Percentiles rank a stretch among this genome's conserved stretches.
These are phyloP conservation scores for Penicillium robsamsonii DNA, from an alignment of 495 filamentous ascomycete species.

Conservation along the genomic window DNA sequence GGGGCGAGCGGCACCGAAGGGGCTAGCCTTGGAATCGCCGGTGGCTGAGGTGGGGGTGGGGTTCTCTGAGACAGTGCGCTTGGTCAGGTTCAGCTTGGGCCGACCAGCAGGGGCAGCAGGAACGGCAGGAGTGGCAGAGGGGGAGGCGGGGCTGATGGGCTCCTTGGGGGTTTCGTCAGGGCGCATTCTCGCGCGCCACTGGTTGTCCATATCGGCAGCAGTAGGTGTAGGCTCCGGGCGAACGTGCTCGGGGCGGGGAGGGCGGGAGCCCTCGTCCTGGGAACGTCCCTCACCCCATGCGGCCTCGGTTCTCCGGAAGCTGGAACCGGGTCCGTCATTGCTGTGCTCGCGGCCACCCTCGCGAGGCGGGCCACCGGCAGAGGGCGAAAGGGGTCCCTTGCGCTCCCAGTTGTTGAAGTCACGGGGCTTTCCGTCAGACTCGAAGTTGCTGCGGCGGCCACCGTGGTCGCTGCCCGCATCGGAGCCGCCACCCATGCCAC, in stretches of 20 bases:
- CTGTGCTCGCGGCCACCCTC: conserved; percentile 64
- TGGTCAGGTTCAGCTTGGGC: conserved; percentile 78
- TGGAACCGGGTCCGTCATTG: conserved; percentile 58
- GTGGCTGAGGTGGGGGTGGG: conserved; percentile 46
- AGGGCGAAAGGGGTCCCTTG: conserved; percentile 83
- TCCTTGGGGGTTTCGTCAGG: conserved; percentile 68
- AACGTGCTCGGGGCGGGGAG: conserved; percentile 68
- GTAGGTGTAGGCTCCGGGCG: conserved; percentile 74
- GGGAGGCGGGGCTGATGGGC: conserved; percentile 58
- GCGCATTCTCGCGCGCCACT: conserved; percentile 82
- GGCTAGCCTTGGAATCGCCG: conserved; percentile 75
- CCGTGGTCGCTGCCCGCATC: conserved; percentile 54
- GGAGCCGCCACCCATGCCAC: conserved; percentile 50
- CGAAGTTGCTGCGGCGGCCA: conserved; percentile 51
- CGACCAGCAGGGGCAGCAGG: conserved; percentile 55
- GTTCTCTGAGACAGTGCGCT: conserved; percentile 81
- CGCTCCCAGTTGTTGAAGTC: conserved; percentile 95
- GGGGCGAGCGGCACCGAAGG: conserved; percentile 86
- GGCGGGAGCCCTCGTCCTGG: conserved; percentile 71
- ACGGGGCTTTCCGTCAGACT: conserved; percentile 77
- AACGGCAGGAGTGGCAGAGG: conserved; percentile 41
- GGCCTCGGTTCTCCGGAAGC: conserved; percentile 65
- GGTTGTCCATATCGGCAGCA: conserved; percentile 80
- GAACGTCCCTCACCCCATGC: conserved; percentile 84
- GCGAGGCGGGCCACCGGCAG: conserved; percentile 53